These are phyloP conservation scores for Sergeia podlipaevii DNA, from an alignment of 208 protist genomes.

Conservation along the genomic window DNA sequence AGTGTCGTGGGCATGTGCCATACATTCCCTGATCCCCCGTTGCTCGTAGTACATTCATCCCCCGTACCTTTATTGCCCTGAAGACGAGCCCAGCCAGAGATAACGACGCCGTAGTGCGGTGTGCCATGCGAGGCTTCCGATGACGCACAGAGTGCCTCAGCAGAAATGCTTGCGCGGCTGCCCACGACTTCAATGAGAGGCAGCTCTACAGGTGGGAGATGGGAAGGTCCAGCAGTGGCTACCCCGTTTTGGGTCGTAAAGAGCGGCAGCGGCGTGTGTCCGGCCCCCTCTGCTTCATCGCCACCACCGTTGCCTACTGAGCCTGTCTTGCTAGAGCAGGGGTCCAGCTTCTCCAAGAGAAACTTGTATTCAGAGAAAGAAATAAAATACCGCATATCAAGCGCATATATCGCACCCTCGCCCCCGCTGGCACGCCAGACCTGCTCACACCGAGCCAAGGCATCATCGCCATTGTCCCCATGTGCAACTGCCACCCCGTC, in stretches of 20 bases:
- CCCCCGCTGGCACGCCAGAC: constrained; percentile 19
- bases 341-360: neutral
- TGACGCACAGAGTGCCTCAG: constrained; percentile 25
- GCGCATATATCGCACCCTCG: constrained; percentile 25
- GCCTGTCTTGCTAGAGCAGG: neutral
- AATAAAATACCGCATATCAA: constrained; percentile 31
- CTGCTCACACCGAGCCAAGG: constrained; percentile 1
- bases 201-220: neutral
- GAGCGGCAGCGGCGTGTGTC: neutral
- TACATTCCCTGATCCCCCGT: constrained; percentile 9
- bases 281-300: constrained; percentile 1
- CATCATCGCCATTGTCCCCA: constrained; percentile 1
- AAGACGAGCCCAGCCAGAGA: constrained; percentile 69
- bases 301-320: neutral
- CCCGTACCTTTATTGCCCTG: constrained; percentile 18
- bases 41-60: too few relatives aligned
- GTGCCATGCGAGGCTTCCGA: constrained; percentile 17
- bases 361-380: constrained; percentile 16
- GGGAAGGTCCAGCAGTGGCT: neutral
- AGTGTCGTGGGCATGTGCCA: constrained; percentile 71
- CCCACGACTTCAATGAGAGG: constrained; percentile 64
- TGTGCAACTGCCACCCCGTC: neutral
- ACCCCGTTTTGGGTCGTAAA: neutral
- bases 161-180: constrained; percentile 24
- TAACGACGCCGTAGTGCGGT: constrained; percentile 65